Conservation (phyloP, 2,329 filamentous ascomycete species). For the Westerdykella aurantiaca region DNA sequence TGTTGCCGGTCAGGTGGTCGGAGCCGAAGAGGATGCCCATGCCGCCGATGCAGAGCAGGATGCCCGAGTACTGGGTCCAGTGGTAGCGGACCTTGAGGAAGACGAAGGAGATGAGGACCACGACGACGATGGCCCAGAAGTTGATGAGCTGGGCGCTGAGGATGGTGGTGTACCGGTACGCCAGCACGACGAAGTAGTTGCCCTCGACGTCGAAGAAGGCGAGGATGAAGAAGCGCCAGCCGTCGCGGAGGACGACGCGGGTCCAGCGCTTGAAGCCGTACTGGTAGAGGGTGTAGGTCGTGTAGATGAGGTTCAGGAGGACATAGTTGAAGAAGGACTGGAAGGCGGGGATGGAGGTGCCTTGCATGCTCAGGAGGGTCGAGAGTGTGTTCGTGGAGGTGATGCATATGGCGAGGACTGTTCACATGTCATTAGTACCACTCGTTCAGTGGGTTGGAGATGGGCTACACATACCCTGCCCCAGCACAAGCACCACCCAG, state of each 20-base stretch:
- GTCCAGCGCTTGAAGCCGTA: constrained; percentile 70
- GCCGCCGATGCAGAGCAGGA: constrained; percentile 84
- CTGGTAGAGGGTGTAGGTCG: constrained; percentile 68
- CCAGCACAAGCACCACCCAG: constrained; percentile 73
- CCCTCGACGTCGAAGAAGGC: constrained; percentile 92
- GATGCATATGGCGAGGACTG: constrained; percentile 63
- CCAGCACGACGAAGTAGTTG: constrained; percentile 96
- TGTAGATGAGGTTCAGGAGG: constrained; percentile 75
- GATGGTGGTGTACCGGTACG: constrained; percentile 82
- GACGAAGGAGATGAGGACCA: constrained; percentile 76
- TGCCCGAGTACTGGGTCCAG: constrained; percentile 75
- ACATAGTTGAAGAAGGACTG: constrained; percentile 95
- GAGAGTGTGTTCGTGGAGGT: constrained; percentile 91
- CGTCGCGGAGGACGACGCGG: constrained; percentile 59
- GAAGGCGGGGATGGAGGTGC: constrained; percentile 85
- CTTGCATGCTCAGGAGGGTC: constrained; percentile 60
- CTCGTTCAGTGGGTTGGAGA: neutral
- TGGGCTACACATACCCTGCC: constrained; percentile 44
- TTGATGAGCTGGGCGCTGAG: constrained; percentile 92
- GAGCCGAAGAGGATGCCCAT: constrained; percentile 81
- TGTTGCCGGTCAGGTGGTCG: constrained; percentile 75
- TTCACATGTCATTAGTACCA: neutral
- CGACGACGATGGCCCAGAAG: constrained; percentile 96
- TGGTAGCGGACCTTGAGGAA: constrained; percentile 87
- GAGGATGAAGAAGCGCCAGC: constrained; percentile 89